phyloP scores from a whole-genome alignment of 371 early-diverging fungal species.

The Rhizopus microsporus region DNA sequence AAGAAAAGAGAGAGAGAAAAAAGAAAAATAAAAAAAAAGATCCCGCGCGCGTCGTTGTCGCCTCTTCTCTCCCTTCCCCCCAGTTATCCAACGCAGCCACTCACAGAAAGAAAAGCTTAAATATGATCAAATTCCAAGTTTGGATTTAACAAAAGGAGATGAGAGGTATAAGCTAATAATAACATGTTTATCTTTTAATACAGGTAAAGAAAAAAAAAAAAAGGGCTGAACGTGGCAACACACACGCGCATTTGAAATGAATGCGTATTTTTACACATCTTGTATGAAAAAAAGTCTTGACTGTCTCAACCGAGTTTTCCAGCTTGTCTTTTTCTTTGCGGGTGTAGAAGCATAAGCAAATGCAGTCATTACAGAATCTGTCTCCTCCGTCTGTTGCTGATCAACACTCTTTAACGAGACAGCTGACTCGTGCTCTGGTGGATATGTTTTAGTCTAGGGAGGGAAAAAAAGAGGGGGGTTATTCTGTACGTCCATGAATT shows the following conservation, averaged over 20 bases:
- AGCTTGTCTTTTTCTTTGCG: constrained; percentile 5
- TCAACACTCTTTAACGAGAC: no score
- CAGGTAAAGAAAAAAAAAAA: background rate
- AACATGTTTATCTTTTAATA: background rate
- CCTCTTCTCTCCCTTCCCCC: no score
- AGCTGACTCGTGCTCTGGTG: background rate
- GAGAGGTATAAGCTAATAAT: background rate
- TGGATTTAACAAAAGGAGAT: background rate
- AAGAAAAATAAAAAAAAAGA: constrained; percentile 7
- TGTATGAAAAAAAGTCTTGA: constrained; percentile 9
- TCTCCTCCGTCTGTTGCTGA: background rate
- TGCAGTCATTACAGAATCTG: constrained; percentile 5
- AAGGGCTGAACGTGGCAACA: background rate
- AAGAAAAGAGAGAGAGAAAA: background rate
- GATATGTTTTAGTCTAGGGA: constrained; percentile 1
- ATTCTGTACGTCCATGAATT: background rate
- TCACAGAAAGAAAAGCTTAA: background rate
- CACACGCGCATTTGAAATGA: background rate
- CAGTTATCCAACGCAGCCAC: background rate
- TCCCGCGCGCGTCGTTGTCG: no score
- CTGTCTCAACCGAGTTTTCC: constrained; percentile 16
- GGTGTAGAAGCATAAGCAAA: constrained; percentile 36
- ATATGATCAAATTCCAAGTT: background rate
- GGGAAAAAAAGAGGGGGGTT: background rate
- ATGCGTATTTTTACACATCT: constrained; percentile 11